A percentile compares a stretch with the other conserved stretches of the same genome.
Evolutionary conservation across 306 rosid genomes (phyloP).

Genomic region (Malus sieversii): DNA sequence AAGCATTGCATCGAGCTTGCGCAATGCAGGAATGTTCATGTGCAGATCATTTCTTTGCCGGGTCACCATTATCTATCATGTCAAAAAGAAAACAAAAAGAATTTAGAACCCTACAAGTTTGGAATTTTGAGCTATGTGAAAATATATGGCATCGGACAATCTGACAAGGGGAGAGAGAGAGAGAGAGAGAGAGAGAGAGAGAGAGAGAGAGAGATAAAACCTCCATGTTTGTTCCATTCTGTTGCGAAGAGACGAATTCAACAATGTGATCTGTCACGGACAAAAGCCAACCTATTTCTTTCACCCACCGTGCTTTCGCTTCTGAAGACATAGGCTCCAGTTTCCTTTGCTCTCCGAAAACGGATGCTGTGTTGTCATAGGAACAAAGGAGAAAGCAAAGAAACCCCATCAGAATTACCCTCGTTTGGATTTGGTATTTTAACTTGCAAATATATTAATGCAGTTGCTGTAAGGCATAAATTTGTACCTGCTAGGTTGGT

Average conservation of each 20-base stretch:
- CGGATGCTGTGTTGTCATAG: slow-evolving; percentile 55
- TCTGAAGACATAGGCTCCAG: slow-evolving; percentile 64
- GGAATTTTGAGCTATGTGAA: neutral
- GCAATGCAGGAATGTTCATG: slow-evolving; percentile 74
- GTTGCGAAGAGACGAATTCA: slow-evolving; percentile 77
- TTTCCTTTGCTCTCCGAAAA: slow-evolving; percentile 71
- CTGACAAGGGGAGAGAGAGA: neutral
- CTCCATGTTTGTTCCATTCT: slow-evolving; percentile 78
- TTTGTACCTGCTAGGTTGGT: slow-evolving; percentile 82
- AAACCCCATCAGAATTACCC: neutral
- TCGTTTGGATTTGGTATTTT: neutral
- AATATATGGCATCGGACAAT: neutral
- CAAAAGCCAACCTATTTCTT: slow-evolving; percentile 81
- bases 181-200: neutral
- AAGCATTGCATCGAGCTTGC: slow-evolving; percentile 83
- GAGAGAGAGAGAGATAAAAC: slow-evolving; percentile 22
- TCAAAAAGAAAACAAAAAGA: neutral
- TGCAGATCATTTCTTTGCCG: slow-evolving; percentile 74
- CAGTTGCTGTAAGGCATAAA: neutral
- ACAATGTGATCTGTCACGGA: slow-evolving; percentile 87
- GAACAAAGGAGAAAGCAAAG: neutral
- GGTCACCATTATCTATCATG: slow-evolving; percentile 78
- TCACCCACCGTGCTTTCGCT: slow-evolving; percentile 72
- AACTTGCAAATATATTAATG: neutral
- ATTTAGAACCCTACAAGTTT: neutral